These are phyloP conservation scores for Zalaria sp. DNA, from an alignment of 2,329 filamentous ascomycete species.

Conservation along the genomic window DNA sequence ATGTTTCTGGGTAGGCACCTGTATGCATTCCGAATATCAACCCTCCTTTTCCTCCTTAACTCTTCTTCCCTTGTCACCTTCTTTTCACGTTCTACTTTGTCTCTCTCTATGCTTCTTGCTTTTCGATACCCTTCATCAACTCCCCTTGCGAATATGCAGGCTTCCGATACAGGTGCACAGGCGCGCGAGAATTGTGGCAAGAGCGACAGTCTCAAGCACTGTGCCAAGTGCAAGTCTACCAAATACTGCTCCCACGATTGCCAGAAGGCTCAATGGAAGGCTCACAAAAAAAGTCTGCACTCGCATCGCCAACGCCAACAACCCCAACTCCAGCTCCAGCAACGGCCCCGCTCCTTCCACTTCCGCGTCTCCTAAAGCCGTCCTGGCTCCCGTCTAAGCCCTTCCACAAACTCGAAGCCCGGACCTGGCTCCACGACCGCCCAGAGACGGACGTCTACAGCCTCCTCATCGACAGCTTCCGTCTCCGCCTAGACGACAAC, in stretches of 20 bases:
- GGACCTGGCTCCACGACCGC: slow-evolving; percentile 10
- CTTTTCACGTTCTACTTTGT: too few relatives aligned
- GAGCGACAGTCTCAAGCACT: slow-evolving; percentile 12
- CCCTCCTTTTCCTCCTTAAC: too few relatives aligned
- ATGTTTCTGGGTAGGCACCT: too few relatives aligned
- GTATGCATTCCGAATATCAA: too few relatives aligned
- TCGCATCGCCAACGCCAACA: not conserved
- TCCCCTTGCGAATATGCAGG: too few relatives aligned
- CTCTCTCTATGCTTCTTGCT: too few relatives aligned
- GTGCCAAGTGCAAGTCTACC: slow-evolving; percentile 15
- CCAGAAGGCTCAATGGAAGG: slow-evolving; percentile 18
- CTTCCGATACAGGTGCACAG: too few relatives aligned
- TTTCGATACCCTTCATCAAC: too few relatives aligned
- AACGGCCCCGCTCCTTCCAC: too few relatives aligned
- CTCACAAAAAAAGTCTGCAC: slow-evolving; percentile 17
- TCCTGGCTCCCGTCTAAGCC: slow-evolving; percentile 1
- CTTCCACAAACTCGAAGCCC: slow-evolving; percentile 2
- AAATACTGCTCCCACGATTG: slow-evolving; percentile 19
- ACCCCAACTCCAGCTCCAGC: not conserved
- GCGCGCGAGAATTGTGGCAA: slow-evolving; percentile 9
- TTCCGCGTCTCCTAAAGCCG: not conserved
- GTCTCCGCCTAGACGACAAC: slow-evolving; percentile 9
- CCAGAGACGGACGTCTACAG: slow-evolving; percentile 9
- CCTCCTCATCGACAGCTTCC: slow-evolving; percentile 11
- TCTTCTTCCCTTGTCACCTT: too few relatives aligned